A percentile compares a stretch with the other conserved stretches of the same genome.
Evolutionary conservation across 2,329 filamentous ascomycete genomes (phyloP).

Genomic region (Alternaria triticina): DNA sequence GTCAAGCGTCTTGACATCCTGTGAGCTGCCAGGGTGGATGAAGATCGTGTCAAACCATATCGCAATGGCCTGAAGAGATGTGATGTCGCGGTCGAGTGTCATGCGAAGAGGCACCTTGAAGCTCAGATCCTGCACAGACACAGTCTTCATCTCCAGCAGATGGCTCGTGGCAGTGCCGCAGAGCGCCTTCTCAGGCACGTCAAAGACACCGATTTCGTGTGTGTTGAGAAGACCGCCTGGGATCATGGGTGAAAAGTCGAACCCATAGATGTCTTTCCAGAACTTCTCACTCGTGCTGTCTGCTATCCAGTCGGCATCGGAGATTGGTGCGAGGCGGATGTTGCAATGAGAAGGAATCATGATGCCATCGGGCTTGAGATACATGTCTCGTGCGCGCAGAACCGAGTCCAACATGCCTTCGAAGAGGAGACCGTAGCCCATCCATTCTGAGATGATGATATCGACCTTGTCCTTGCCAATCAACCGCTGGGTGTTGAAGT

Average conservation of each 20-base stretch:
- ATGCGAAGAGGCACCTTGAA: constrained; percentile 75
- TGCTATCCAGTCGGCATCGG: constrained; percentile 76
- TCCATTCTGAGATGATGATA: constrained; percentile 97
- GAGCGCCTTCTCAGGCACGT: constrained; percentile 36
- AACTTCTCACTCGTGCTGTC: constrained; percentile 73
- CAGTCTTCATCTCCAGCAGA: constrained; percentile 76
- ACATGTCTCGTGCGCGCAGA: constrained; percentile 84
- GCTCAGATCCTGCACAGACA: constrained; percentile 72
- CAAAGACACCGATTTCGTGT: constrained; percentile 41
- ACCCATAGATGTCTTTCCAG: constrained; percentile 93
- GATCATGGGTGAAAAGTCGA: constrained; percentile 92
- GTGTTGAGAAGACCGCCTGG: constrained; percentile 79
- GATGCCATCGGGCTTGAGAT: constrained; percentile 78
- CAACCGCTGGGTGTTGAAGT: constrained; percentile 70
- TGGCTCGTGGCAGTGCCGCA: constrained; percentile 69
- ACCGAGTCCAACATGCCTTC: constrained; percentile 97
- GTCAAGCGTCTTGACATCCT: constrained; percentile 51
- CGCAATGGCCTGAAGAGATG: constrained; percentile 81
- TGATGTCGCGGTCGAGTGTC: constrained; percentile 65
- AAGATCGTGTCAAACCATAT: constrained; percentile 98
- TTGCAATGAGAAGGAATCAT: constrained; percentile 87
- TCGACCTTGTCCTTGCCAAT: constrained; percentile 69
- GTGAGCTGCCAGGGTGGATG: constrained; percentile 59
- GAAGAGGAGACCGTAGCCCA: constrained; percentile 93
- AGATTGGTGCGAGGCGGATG: constrained; percentile 80